phyloP scores from a whole-genome alignment of 2,329 filamentous ascomycete genomes.

The Aspergillus proliferans region DNA sequence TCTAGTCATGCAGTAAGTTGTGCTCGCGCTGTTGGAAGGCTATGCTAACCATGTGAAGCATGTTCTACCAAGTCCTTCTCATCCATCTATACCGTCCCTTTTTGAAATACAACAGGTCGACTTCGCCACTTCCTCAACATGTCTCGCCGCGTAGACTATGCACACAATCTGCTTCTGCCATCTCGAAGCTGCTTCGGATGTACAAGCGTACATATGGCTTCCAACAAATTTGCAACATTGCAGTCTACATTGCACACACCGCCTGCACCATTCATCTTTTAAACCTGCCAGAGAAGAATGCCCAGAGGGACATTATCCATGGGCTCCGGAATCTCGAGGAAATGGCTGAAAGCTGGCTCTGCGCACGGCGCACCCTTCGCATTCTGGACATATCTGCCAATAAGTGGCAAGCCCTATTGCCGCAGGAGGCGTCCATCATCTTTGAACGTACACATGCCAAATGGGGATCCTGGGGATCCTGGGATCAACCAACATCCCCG shows the following conservation, averaged over 20 bases:
- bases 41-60: conserved; percentile 50
- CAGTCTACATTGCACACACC: conserved; percentile 90
- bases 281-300: conserved; percentile 87
- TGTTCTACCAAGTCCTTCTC: conserved; percentile 95
- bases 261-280: conserved; percentile 92
- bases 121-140: conserved; percentile 76
- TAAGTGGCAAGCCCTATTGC: conserved; percentile 86
- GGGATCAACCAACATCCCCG: conserved; percentile 35
- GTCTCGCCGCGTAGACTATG: conserved; percentile 88
- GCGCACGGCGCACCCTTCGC: conserved; percentile 73
- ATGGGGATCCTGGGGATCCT: conserved; percentile 62
- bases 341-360: conserved; percentile 91
- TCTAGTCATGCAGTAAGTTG: conserved; percentile 72
- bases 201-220: conserved; percentile 91
- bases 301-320: conserved; percentile 81
- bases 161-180: conserved; percentile 78
- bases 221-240: conserved; percentile 91
- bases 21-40: neutral
- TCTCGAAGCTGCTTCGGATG: conserved; percentile 87
- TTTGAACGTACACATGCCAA: conserved; percentile 73
- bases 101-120: conserved; percentile 75
- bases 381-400: conserved; percentile 77
- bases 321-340: conserved; percentile 89
- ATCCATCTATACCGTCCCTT: conserved; percentile 95
- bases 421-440: conserved; percentile 71